Base-by-base conservation (phyloP, 306 rosid genomes). In the Dicorynia guianensis region DNA sequence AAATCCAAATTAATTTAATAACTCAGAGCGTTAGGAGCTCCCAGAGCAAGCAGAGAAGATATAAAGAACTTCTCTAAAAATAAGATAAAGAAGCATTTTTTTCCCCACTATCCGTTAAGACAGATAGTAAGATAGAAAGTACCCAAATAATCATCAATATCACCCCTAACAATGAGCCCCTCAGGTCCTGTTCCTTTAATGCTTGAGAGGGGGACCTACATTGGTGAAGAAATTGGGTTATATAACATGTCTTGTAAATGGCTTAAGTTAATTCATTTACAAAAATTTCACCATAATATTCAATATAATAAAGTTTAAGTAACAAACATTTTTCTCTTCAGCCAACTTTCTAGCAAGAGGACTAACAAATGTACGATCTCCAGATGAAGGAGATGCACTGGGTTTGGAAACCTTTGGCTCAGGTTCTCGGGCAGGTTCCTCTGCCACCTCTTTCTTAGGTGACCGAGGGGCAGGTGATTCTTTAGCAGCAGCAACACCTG, bases 121-220 rank as follows among this genome's bases (percentile, higher is more conserved):
- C 11, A 68, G 63, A 60, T n/a, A 73, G 71, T 43, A 75, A 34
- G 65, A 50, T 63, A 78, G 63, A 74, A 71, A 25, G 30, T 92
- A 96, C 99, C 94, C 84, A 96, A 87, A 93, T 87, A 89, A 71
- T 90, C 98, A 30, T 90, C 98, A 78, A 96, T 76, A 85, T 96
- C 99, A 40, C 90, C 98, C 93, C 92, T 96, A 52, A 96, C 90
- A 88, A 96, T 93, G 72, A 85, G 81, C 61, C 98, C 98, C 57
- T 96, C 96, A 63, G 86, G 90, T 77, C 99, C 99, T 44, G 98
- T 92, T 84, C 99, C 99, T 82, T 89, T 93, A 79, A 96, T 90
- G 85, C 90, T 90, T 69, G 98, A 85, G 55, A 92, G 85, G 55
- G 91, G 85, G 58, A 96, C 93, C 99, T 96, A 76, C 1, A 71